Percentiles rank a stretch among this genome's conserved stretches.
phyloP scores from a whole-genome alignment of 352 stramenopile genomes.

The Globisporangium irregulare region DNA sequence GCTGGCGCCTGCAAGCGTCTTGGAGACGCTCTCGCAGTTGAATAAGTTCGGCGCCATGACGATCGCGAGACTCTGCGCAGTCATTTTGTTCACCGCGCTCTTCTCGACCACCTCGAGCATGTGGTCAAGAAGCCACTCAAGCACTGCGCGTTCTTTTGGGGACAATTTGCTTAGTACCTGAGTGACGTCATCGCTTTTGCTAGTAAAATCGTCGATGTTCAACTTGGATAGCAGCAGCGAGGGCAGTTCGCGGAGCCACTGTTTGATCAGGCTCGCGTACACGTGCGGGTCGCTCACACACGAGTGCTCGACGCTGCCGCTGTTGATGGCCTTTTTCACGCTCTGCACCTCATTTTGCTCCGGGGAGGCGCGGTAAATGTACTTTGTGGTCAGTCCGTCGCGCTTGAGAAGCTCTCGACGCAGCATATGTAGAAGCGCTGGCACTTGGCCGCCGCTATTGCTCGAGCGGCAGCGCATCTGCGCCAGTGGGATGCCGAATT shows the following conservation, averaged over 20 bases:
- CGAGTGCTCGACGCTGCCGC: slow-evolving; percentile 35
- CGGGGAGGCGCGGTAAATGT: slow-evolving; percentile 57
- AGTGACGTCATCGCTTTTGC: slow-evolving; percentile 13
- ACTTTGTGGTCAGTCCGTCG: slow-evolving; percentile 41
- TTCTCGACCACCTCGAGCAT: slow-evolving; percentile 48
- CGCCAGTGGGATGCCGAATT: slow-evolving; percentile 50
- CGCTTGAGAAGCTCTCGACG: slow-evolving; percentile 47
- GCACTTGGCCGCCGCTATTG: slow-evolving; percentile 31
- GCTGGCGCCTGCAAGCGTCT: slow-evolving; percentile 21
- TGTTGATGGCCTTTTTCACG: slow-evolving; percentile 46
- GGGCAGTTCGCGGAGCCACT: slow-evolving; percentile 62
- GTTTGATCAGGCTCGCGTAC: slow-evolving; percentile 58
- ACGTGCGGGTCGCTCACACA: slow-evolving; percentile 43
- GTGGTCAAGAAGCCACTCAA: slow-evolving; percentile 71
- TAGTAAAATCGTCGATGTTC: slow-evolving; percentile 13
- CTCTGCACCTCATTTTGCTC: slow-evolving; percentile 39
- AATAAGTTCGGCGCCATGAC: slow-evolving; percentile 65
- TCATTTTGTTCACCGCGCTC: slow-evolving; percentile 47
- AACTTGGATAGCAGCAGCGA: slow-evolving; percentile 32
- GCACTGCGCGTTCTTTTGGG: slow-evolving; percentile 28
- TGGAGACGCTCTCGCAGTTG: slow-evolving; percentile 16
- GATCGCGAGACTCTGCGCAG: slow-evolving; percentile 39
- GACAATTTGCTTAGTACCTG: slow-evolving; percentile 28
- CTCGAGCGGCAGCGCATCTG: slow-evolving; percentile 35
- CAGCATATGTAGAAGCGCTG: slow-evolving; percentile 47